Evolutionary conservation across 140 eudicot species (phyloP), one percentile per base, ranked within the genome.

Genomic region (Oenanthe javanica): DNA sequence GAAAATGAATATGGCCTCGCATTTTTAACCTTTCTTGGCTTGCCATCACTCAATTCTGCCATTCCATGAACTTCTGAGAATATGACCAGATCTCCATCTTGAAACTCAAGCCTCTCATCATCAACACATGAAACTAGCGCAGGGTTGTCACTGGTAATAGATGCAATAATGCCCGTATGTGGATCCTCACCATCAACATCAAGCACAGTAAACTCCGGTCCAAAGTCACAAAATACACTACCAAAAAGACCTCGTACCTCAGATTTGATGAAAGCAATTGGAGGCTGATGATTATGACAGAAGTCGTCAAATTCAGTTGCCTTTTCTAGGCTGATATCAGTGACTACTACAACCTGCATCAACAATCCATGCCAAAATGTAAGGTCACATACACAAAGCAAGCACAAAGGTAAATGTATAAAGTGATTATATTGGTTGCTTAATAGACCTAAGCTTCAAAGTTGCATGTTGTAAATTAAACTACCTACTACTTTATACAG

Each of bases 211-310:
- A 94, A 94, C 82, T 92, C 87, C 5, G 94, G 97, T 38, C 96
- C 97, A 48, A 94, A 94, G 82, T 94, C 98, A 27, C 98, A 94
- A 79, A 94, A 94, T 10, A 92, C 91, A 48, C 88, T 85, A 48
- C 98, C 98, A 78, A 94, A 94, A 69, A 94, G 97, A 52, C 98
- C 98, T 47, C 97, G 86, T 40, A 92, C 94, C 83, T 94, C 98
- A 74, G 94, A 73, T 84, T 90, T 90, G 79, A 94, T 92, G 79
- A 94, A 94, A 76, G 97, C 94, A 75, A 94, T 94, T 46, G 97
- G 98, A 10, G 98, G 98, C 55, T 92, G 86, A 77, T 94, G 97
- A 77, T 75, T 84, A 80, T 90, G 98, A 86, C 98, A 94, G 84
- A 88, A 94, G 70, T 92, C 94, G 82, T 92, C 90, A 27, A 88